Percentiles rank a stretch among this genome's conserved stretches.
Evolutionary conservation across 116 monocot species (phyloP).

Genomic region (Papilionanthe hybrid): DNA sequence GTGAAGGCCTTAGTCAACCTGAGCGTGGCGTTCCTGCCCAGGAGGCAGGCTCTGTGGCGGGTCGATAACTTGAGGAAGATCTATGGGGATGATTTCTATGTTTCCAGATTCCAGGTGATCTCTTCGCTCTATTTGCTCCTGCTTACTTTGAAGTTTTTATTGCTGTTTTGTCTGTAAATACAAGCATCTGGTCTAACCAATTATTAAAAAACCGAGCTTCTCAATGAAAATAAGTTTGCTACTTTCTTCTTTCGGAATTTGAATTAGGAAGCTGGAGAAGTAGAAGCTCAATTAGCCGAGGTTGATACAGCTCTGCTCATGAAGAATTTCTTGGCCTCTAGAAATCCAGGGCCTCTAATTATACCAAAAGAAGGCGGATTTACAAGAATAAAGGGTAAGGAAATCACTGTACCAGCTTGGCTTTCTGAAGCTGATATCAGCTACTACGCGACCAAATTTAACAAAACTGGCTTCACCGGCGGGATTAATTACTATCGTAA

Average conservation of each 20-base stretch:
- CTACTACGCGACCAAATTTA: conserved; percentile 39
- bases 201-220: too few species aligned
- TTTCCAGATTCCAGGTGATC: conserved; percentile 35
- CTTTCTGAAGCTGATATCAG: conserved; percentile 36
- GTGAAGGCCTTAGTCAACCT: conserved; percentile 47
- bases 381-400: background rate
- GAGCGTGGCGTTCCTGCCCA: conserved; percentile 27
- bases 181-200: too few species aligned
- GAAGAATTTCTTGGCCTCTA: conserved; percentile 17
- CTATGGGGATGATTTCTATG: conserved; percentile 40
- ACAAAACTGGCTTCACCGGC: conserved; percentile 36
- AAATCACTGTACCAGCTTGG: conserved; percentile 32
- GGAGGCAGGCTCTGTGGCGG: conserved; percentile 9
- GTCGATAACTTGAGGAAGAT: conserved; percentile 9
- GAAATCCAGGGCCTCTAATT: conserved; percentile 13
- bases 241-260: too few species aligned
- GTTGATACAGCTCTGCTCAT: conserved; percentile 16
- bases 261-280: conserved; percentile 22
- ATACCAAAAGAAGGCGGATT: conserved; percentile 19
- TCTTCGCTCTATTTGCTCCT: background rate
- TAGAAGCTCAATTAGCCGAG: conserved; percentile 30
- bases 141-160: too few species aligned
- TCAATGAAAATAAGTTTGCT: too few species aligned
- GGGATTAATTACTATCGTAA: conserved; percentile 33
- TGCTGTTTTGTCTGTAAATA: too few species aligned